Percentiles rank a stretch among this genome's conserved stretches.
Evolutionary conservation across 495 filamentous ascomycete genomes (phyloP).

Genomic region (Polyplosphaeria fusca): DNA sequence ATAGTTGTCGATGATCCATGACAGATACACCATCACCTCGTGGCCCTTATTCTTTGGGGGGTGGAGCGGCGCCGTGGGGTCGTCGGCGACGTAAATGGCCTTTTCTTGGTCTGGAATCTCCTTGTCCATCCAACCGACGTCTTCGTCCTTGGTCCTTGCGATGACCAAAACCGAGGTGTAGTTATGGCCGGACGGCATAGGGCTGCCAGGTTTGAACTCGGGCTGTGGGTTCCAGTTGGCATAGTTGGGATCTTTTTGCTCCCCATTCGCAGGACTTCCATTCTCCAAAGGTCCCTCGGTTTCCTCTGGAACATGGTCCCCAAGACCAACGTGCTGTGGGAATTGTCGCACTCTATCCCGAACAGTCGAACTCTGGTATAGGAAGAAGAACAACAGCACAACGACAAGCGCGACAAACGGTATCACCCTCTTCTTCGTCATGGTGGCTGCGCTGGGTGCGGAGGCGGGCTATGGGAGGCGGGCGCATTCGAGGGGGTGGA

Average conservation of each 20-base stretch:
- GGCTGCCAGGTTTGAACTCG: constrained; percentile 19
- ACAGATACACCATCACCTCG: constrained; percentile 73
- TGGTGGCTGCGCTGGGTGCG: constrained; percentile 3
- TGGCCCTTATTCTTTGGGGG: constrained; percentile 72
- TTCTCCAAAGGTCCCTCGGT: not conserved
- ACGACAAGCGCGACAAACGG: constrained; percentile 23
- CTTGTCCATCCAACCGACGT: constrained; percentile 59
- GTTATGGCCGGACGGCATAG: constrained; percentile 37
- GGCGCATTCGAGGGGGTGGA: not conserved
- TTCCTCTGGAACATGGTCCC: constrained; percentile 15
- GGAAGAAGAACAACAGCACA: constrained; percentile 25
- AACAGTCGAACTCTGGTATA: constrained; percentile 22
- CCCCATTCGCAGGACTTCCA: not conserved
- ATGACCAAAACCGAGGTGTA: constrained; percentile 55
- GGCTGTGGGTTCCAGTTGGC: constrained; percentile 33
- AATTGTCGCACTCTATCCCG: constrained; percentile 27
- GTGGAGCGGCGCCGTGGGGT: constrained; percentile 57
- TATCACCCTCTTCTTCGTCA: constrained; percentile 20
- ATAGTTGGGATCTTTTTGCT: constrained; percentile 21
- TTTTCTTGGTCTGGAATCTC: constrained; percentile 55
- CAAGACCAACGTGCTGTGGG: constrained; percentile 31
- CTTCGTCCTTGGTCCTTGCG: constrained; percentile 53
- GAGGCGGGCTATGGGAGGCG: not conserved
- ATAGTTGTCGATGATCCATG: constrained; percentile 71
- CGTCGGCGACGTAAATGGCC: constrained; percentile 65